Conservation (phyloP, 208 protist genomes). For the Acanthamoeba divionensis region DNA sequence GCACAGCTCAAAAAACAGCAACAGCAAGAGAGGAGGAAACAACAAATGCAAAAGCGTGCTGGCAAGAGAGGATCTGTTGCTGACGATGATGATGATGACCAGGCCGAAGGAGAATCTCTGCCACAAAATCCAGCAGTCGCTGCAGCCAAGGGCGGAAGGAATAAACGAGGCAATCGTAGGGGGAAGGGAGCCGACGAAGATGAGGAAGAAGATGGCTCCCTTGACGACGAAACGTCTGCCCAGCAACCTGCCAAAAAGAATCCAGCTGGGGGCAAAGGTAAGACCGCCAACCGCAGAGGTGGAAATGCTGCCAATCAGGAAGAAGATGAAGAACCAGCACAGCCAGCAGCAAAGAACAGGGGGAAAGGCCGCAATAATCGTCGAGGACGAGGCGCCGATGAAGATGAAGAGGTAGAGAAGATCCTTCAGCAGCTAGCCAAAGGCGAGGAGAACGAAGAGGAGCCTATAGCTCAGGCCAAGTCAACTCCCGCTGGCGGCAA, state of each 20-base stretch:
- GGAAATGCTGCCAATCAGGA: not conserved
- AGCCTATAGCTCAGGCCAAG: not conserved
- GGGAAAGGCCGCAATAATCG: not conserved
- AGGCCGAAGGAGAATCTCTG: not conserved
- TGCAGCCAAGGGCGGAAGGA: not conserved
- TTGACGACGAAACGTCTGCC: too few relatives aligned
- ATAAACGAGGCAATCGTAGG: not conserved
- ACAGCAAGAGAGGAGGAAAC: not conserved
- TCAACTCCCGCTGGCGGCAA: not conserved
- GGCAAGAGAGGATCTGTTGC: not conserved
- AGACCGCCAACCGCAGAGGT: not conserved
- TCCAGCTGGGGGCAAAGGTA: not conserved
- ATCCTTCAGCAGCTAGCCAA: constrained; percentile 17
- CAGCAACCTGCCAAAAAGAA: not conserved
- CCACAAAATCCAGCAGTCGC: not conserved
- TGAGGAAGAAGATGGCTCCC: not conserved
- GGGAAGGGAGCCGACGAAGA: not conserved
- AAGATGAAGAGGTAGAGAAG: constrained; percentile 37
- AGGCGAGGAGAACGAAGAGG: too few relatives aligned
- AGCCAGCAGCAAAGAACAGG: not conserved
- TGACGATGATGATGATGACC: not conserved
- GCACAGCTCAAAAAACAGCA: not conserved
- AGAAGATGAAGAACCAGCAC: not conserved
- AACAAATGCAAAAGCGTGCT: constrained; percentile 15
- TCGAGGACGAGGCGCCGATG: not conserved